These are phyloP conservation scores for Umbellularia californica DNA, from an alignment of 164 flowering plant genomes.

Conservation along the genomic window DNA sequence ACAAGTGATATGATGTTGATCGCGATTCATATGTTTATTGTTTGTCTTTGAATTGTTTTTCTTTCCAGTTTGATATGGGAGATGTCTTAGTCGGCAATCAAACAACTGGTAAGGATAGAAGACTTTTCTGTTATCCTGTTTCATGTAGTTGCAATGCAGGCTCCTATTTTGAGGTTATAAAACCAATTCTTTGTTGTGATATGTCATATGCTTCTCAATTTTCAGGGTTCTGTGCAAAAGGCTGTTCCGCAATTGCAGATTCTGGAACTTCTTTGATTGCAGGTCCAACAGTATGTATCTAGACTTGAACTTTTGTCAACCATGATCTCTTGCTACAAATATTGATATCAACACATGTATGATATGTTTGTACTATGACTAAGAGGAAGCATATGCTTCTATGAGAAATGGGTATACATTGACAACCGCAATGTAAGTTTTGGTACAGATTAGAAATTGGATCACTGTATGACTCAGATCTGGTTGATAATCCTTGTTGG, in stretches of 20 bases:
- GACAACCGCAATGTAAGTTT: too few species aligned
- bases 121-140: neutral
- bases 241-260: conserved; percentile 92
- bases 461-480: too few species aligned
- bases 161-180: neutral
- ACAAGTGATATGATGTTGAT: neutral
- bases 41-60: neutral
- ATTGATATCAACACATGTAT: neutral
- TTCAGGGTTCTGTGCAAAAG: conserved; percentile 67
- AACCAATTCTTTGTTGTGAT: neutral
- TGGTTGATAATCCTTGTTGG: too few species aligned
- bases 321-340: neutral
- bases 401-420: too few species aligned
- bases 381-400: too few species aligned
- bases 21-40: neutral
- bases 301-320: neutral
- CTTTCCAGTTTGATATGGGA: conserved; percentile 86
- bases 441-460: too few species aligned
- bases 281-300: conserved; percentile 73
- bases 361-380: neutral
- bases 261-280: conserved; percentile 87
- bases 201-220: neutral
- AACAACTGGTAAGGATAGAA: conserved; percentile 55
- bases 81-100: conserved; percentile 67
- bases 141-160: neutral